Evolutionary conservation across 2,329 filamentous ascomycete species (phyloP).

Genomic region (Monilinia laxa): DNA sequence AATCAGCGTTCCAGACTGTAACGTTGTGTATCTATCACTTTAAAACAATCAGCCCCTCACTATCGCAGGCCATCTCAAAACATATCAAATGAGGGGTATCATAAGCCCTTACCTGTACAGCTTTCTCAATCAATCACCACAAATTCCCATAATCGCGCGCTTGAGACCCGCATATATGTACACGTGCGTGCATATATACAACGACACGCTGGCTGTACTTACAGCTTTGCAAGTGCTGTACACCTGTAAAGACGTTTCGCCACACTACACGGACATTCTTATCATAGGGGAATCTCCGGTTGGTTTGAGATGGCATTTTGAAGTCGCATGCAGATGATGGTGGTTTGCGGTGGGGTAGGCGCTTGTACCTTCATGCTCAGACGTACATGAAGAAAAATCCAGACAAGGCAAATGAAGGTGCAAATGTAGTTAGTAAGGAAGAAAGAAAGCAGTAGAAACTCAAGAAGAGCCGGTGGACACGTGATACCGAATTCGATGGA

Average conservation of each 20-base stretch:
- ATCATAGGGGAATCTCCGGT: constrained; percentile 9
- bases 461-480: neutral
- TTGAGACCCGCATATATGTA: constrained; percentile 5
- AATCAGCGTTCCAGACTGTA: neutral
- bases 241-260: neutral
- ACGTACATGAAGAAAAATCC: neutral
- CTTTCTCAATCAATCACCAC: neutral
- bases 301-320: neutral
- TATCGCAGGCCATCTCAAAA: neutral
- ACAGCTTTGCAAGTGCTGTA: neutral
- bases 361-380: neutral
- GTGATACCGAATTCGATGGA: neutral
- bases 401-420: neutral
- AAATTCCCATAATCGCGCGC: constrained; percentile 1
- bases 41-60: neutral
- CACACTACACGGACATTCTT: neutral
- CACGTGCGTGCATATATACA: constrained; percentile 4
- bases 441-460: neutral
- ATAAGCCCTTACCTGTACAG: neutral
- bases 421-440: neutral
- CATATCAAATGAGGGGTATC: neutral
- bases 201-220: constrained; percentile 1
- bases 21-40: neutral
- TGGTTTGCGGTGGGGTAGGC: constrained; percentile 1
- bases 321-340: constrained; percentile 4